These are phyloP conservation scores for Nymphaea colorata DNA, from an alignment of 164 flowering plant species.

Conservation along the genomic window DNA sequence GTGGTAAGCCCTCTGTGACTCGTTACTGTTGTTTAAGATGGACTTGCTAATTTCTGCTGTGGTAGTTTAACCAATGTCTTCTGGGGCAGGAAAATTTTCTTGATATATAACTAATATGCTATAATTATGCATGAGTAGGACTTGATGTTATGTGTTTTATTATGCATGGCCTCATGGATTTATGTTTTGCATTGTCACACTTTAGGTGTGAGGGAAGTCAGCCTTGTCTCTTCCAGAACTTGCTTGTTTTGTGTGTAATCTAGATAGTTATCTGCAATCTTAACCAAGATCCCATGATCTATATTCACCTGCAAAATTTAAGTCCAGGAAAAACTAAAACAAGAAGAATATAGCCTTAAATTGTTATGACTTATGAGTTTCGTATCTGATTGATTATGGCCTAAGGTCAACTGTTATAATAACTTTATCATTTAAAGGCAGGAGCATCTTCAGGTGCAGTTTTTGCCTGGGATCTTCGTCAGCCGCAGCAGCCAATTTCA, in stretches of 20 bases:
- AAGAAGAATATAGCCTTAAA: not conserved
- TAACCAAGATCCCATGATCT: not conserved
- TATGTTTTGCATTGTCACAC: too few species aligned
- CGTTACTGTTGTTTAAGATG: not conserved
- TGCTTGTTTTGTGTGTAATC: too few species aligned
- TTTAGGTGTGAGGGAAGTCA: too few species aligned
- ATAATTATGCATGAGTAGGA: too few species aligned
- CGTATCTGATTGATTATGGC: not conserved
- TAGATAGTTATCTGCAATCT: not conserved
- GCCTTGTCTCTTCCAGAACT: too few species aligned
- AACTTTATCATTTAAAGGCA: constrained; percentile 34
- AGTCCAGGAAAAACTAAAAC: not conserved
- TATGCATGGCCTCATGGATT: too few species aligned
- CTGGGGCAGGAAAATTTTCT: too few species aligned
- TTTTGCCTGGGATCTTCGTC: constrained; percentile 91
- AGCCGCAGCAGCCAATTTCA: constrained; percentile 55
- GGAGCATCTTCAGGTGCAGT: constrained; percentile 89
- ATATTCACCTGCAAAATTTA: not conserved
- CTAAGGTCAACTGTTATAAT: not conserved
- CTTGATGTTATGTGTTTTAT: too few species aligned
- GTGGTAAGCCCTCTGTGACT: constrained; percentile 29
- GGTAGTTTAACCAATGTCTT: not conserved
- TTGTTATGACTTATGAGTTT: not conserved
- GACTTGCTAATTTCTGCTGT: not conserved
- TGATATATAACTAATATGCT: too few species aligned